Conservation (phyloP, 768 basidiomycete species). For the Lactarius sanguifluus region DNA sequence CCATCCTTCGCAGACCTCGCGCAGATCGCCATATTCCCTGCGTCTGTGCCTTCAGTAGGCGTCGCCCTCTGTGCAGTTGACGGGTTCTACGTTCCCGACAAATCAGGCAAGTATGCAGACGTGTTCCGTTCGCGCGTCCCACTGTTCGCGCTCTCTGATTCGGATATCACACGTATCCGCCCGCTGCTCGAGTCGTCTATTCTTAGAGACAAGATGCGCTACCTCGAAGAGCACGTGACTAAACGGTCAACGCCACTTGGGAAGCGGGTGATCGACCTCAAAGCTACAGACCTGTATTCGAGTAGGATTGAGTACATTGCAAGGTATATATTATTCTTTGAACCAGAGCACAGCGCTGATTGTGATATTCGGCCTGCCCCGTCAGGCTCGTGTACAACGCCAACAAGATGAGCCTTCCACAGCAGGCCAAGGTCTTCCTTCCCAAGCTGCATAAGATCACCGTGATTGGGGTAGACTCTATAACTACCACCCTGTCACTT, state of each 20-base stretch:
- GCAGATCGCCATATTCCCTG: conserved; percentile 25
- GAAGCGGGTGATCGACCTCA: conserved; percentile 11
- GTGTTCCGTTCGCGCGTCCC: conserved; percentile 23
- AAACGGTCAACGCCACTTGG: conserved; percentile 18
- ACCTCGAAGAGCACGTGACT: conserved; percentile 14
- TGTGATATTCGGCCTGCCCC: not conserved
- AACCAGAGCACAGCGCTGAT: not conserved
- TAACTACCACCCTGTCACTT: conserved; percentile 19
- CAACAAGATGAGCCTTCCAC: conserved; percentile 3
- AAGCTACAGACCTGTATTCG: conserved; percentile 22
- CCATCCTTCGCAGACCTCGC: conserved; percentile 15
- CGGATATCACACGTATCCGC: conserved; percentile 12
- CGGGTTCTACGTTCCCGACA: conserved; percentile 32
- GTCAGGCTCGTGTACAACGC: conserved; percentile 19
- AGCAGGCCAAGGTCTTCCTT: conserved; percentile 8
- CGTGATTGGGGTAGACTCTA: conserved; percentile 18
- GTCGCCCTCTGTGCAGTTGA: conserved; percentile 12
- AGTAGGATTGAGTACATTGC: conserved; percentile 22
- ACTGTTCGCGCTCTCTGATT: conserved; percentile 22
- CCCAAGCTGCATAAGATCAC: conserved; percentile 21
- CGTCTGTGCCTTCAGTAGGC: conserved; percentile 3
- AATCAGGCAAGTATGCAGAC: conserved; percentile 20
- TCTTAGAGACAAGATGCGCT: conserved; percentile 20
- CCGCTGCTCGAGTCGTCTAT: conserved; percentile 25
- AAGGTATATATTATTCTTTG: conserved; percentile 10